Conservation (phyloP, 352 stramenopile genomes). For the Pythium sukuiense region DNA sequence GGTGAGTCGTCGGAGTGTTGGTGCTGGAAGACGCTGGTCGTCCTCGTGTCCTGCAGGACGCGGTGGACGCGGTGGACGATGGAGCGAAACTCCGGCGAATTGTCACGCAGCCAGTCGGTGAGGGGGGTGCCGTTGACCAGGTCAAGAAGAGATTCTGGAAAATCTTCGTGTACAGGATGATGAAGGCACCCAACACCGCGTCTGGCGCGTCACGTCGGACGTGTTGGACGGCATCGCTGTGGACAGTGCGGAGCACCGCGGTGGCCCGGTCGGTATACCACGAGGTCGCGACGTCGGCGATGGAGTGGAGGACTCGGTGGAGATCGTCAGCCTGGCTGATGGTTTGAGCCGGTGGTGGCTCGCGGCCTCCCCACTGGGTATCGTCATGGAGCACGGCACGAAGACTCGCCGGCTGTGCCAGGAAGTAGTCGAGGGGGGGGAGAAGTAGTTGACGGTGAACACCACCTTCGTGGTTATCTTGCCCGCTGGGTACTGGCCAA, state of each 20-base stretch:
- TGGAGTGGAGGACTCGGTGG: background rate
- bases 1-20: background rate
- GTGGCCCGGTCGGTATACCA: background rate
- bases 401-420: background rate
- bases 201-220: conserved; percentile 2
- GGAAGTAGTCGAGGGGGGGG: conserved; percentile 1
- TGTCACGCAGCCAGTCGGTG: background rate
- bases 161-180: conserved; percentile 2
- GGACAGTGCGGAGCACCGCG: background rate
- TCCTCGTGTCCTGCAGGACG: background rate
- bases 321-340: conserved; percentile 4
- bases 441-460: conserved; percentile 2
- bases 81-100: background rate
- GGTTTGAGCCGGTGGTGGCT: background rate
- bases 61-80: conserved; percentile 1
- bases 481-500: background rate
- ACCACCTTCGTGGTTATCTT: conserved; percentile 1
- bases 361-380: background rate
- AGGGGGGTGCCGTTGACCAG: background rate
- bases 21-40: background rate
- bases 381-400: conserved; percentile 5
- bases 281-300: background rate
- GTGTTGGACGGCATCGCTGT: background rate
- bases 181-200: background rate
- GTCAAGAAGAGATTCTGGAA: conserved; percentile 3